These are phyloP conservation scores for Drosera spatulata DNA, from an alignment of 179 eudicot genomes.

Conservation along the genomic window DNA sequence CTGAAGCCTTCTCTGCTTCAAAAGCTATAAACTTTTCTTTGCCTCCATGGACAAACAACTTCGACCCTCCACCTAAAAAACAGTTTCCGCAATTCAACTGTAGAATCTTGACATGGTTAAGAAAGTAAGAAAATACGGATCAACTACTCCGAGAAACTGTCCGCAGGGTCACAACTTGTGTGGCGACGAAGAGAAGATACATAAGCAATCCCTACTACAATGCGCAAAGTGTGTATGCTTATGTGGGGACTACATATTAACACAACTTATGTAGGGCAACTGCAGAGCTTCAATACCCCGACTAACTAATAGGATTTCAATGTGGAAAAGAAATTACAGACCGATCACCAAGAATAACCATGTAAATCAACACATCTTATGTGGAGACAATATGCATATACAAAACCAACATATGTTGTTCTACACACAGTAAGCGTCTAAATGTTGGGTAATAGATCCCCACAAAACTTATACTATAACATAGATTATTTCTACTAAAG, in stretches of 20 bases:
- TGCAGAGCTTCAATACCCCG: not conserved
- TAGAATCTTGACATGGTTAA: no score
- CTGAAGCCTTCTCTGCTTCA: slow-evolving; percentile 86
- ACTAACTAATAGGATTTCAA: no score
- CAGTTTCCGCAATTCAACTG: no score
- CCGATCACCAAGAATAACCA: no score
- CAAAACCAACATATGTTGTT: no score
- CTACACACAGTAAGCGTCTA: no score
- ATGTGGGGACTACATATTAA: not conserved
- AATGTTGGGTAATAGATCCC: no score
- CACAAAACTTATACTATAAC: no score
- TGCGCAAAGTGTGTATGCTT: not conserved
- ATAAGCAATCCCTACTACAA: not conserved
- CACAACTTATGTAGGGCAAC: not conserved
- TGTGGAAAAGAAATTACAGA: no score
- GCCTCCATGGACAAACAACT: slow-evolving; percentile 61
- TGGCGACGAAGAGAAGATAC: not conserved
- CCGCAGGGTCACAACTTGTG: not conserved
- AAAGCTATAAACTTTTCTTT: slow-evolving; percentile 47
- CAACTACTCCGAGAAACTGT: not conserved
- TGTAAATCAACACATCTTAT: no score
- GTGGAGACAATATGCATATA: no score
- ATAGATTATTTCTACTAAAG: no score
- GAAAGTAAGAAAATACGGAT: not conserved
- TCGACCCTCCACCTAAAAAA: slow-evolving; percentile 77